These are phyloP conservation scores for Curvularia sp. DNA, from an alignment of 2,329 filamentous ascomycete genomes.

Conservation along the genomic window DNA sequence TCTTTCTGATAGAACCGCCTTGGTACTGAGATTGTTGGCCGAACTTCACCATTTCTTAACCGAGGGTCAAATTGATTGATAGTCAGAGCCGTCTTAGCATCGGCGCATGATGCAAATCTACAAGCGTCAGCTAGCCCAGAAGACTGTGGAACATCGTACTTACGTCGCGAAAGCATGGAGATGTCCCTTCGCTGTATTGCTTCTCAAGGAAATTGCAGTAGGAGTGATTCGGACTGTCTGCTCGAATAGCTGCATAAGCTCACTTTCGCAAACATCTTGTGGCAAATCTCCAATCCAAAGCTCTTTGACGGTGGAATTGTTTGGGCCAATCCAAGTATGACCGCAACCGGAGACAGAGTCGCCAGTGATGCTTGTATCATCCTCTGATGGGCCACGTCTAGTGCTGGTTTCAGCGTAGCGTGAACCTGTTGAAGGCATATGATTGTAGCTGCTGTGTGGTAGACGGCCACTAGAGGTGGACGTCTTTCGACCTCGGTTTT, in stretches of 20 bases:
- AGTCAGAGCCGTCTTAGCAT: constrained; percentile 25
- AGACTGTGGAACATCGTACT: constrained; percentile 1
- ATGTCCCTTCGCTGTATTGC: constrained; percentile 4
- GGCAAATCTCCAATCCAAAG: constrained; percentile 40
- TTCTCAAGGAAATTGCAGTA: constrained; percentile 10
- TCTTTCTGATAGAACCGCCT: constrained; percentile 31
- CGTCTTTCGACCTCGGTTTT: constrained; percentile 30
- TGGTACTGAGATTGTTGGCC: constrained; percentile 30
- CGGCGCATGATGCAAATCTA: constrained; percentile 25
- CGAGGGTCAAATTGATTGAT: constrained; percentile 15
- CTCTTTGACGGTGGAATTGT: constrained; percentile 36
- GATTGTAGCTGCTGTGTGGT: constrained; percentile 20
- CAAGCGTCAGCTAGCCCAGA: constrained; percentile 14
- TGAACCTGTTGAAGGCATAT: constrained; percentile 13
- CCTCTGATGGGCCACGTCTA: constrained; percentile 12
- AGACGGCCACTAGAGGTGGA: constrained; percentile 26
- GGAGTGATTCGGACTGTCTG: constrained; percentile 19
- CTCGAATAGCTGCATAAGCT: constrained; percentile 31
- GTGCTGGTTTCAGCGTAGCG: constrained; percentile 7
- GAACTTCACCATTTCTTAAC: constrained; percentile 19
- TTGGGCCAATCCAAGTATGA: constrained; percentile 41
- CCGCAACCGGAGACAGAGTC: constrained; percentile 35
- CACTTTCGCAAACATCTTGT: constrained; percentile 16
- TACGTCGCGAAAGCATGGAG: constrained; percentile 34
- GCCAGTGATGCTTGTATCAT: constrained; percentile 28